Percentiles rank a stretch among this genome's conserved stretches.
phyloP scores from a whole-genome alignment of 352 stramenopile genomes.

The Phytopythium delawarense region DNA sequence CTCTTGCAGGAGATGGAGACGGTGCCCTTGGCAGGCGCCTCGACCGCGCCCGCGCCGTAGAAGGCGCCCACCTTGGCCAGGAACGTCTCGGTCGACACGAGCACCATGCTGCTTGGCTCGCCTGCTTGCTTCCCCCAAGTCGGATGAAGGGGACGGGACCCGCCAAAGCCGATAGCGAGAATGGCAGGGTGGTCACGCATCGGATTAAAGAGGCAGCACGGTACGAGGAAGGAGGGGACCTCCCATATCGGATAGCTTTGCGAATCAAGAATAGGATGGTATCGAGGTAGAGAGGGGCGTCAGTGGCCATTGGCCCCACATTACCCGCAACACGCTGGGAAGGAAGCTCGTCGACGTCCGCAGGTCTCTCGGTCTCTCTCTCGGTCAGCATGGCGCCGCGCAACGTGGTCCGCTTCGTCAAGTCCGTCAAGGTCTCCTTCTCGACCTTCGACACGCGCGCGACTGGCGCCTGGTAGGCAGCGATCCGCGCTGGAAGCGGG shows the following conservation, averaged over 20 bases:
- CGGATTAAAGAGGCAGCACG: not conserved
- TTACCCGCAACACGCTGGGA: too few relatives aligned
- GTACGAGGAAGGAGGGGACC: not conserved
- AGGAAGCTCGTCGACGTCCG: too few relatives aligned
- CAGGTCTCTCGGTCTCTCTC: too few relatives aligned
- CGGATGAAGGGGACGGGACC: not conserved
- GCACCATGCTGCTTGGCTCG: conserved; percentile 29
- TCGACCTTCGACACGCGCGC: conserved; percentile 73
- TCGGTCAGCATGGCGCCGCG: conserved; percentile 57
- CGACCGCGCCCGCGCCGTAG: conserved; percentile 26
- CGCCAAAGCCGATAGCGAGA: not conserved
- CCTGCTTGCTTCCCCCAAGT: too few relatives aligned
- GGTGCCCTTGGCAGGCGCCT: conserved; percentile 37
- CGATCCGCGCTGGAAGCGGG: not conserved
- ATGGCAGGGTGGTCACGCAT: not conserved
- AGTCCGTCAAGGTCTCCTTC: conserved; percentile 83
- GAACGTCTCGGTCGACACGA: conserved; percentile 61
- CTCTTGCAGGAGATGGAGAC: conserved; percentile 68
- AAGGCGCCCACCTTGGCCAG: conserved; percentile 54
- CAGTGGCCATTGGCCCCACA: not conserved
- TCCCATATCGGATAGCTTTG: not conserved
- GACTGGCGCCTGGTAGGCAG: conserved; percentile 67
- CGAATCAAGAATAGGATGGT: not conserved
- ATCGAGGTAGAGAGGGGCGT: not conserved
- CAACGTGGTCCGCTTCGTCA: conserved; percentile 85